Evolutionary conservation across 2,329 filamentous ascomycete genomes (phyloP), one percentile per base, ranked within the genome.

Genomic region (Colletotrichum tropicale): DNA sequence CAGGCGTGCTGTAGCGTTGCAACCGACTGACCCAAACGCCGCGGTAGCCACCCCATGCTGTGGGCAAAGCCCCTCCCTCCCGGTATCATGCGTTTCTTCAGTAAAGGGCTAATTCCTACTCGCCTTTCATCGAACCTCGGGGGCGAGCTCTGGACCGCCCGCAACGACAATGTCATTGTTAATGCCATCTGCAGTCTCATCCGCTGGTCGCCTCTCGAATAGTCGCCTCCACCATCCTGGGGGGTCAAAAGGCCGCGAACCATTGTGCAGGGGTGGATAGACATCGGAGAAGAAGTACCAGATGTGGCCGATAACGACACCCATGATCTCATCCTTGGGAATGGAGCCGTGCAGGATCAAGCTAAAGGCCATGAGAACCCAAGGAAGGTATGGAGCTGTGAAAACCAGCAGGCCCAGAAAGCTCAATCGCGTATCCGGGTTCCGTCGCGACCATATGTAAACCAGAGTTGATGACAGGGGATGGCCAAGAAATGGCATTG

Each of bases 261-360:
- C 95, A 77, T 94, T 93, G 85, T 98, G 95, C 58, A 98, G 90
- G 5, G 96, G 94, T 5, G 97, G 97, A 84, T 98, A 99, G 18
- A 99, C 96, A 83, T 99, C 97, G 75, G 93, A 95, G 85, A 98
- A 98, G 87, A 98, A 99, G 85, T 98, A 99, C 94, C 96, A 98
- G 55, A 98, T 90, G 85, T 99, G 97, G 12, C 97, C 97, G 52
- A 98, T 96, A 12, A 97, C 92, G 18, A 98, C 95, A 6, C 97
- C 97, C 87, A 98, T 95, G 77, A 99, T 94, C 87, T 99, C 97
- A 83, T 98, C 97, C 85, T 98, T 98, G 6, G 97, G 97, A 56
- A 98, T 90, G 7, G 91, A 94, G 8, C 95, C 95, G 83, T 98
- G 96, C 83, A 98, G 90, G n/a, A 98, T 90, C 61, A 98, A 88